A percentile compares a stretch with the other conserved stretches of the same genome.
Evolutionary conservation across 1,284 basidiomycete species (phyloP).

Genomic region (Ganoderma meredithae): DNA sequence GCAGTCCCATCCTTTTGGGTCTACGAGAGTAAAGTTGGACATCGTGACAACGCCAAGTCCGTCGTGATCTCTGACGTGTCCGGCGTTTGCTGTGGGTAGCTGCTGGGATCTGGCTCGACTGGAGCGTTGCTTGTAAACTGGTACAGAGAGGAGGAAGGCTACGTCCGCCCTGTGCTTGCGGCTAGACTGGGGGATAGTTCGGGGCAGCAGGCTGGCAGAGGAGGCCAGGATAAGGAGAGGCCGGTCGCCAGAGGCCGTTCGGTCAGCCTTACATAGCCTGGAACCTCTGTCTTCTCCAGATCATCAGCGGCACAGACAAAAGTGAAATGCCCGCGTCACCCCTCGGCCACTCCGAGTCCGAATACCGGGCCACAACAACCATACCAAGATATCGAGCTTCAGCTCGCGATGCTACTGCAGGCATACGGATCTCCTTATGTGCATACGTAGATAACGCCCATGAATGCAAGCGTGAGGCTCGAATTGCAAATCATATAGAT

Average conservation of each 20-base stretch:
- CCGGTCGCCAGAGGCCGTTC: not conserved
- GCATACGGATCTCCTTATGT: not conserved
- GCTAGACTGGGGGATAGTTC: not conserved
- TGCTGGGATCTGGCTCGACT: not conserved
- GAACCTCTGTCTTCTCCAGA: constrained; percentile 10
- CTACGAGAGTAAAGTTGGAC: constrained; percentile 76
- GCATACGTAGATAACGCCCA: not conserved
- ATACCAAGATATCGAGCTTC: not conserved
- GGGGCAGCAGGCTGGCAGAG: constrained; percentile 3
- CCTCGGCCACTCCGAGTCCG: not conserved
- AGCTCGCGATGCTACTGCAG: not conserved
- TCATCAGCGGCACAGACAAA: constrained; percentile 18
- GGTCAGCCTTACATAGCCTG: constrained; percentile 15
- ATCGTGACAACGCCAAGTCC: constrained; percentile 44
- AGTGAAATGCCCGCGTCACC: not conserved
- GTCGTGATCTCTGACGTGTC: constrained; percentile 21
- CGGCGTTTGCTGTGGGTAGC: not conserved
- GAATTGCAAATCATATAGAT: not conserved
- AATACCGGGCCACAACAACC: not conserved
- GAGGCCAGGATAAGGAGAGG: not conserved
- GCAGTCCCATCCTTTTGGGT: constrained; percentile 82
- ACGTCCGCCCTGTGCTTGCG: not conserved
- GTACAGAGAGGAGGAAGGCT: not conserved
- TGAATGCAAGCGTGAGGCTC: no score
- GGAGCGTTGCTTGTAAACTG: not conserved